Conservation (phyloP, 192 early-diverging fungal species). For the Mortierella hygrophila region DNA sequence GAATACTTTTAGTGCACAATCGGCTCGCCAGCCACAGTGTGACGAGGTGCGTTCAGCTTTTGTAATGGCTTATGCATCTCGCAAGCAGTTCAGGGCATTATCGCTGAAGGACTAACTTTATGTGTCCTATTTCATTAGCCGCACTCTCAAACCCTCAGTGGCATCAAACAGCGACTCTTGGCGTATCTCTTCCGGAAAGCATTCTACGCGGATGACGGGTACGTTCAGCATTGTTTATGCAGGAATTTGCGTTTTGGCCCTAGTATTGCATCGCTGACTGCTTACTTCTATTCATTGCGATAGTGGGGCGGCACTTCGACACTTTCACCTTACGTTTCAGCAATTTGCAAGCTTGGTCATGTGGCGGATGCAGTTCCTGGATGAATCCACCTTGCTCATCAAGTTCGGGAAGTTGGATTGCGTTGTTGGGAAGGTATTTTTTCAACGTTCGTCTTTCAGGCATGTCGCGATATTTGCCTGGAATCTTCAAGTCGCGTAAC, state of each 20-base stretch:
- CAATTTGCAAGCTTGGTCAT: slow-evolving; percentile 71
- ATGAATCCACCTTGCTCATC: slow-evolving; percentile 69
- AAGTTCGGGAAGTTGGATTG: slow-evolving; percentile 75
- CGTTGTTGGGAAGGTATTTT: slow-evolving; percentile 62
- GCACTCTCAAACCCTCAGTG: slow-evolving; percentile 61
- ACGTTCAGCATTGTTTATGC: slow-evolving; percentile 23
- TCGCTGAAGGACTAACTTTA: background rate
- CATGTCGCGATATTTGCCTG: background rate
- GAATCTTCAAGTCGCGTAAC: background rate
- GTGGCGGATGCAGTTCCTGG: slow-evolving; percentile 80
- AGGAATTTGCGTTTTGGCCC: background rate
- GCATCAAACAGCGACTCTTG: slow-evolving; percentile 79
- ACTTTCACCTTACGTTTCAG: slow-evolving; percentile 76
- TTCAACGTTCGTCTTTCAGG: background rate
- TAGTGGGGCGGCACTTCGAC: slow-evolving; percentile 60
- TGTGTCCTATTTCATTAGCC: slow-evolving; percentile 17
- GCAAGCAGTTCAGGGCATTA: background rate
- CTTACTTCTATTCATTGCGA: background rate
- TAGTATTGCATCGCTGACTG: background rate
- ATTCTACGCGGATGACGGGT: slow-evolving; percentile 55
- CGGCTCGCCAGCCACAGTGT: slow-evolving; percentile 23
- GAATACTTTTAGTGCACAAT: slow-evolving; percentile 5
- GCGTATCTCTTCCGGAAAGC: slow-evolving; percentile 73
- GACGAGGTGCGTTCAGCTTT: slow-evolving; percentile 29
- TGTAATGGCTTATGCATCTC: background rate